Conservation (phyloP, 352 stramenopile species). For the Phytophthora pinifolia region DNA sequence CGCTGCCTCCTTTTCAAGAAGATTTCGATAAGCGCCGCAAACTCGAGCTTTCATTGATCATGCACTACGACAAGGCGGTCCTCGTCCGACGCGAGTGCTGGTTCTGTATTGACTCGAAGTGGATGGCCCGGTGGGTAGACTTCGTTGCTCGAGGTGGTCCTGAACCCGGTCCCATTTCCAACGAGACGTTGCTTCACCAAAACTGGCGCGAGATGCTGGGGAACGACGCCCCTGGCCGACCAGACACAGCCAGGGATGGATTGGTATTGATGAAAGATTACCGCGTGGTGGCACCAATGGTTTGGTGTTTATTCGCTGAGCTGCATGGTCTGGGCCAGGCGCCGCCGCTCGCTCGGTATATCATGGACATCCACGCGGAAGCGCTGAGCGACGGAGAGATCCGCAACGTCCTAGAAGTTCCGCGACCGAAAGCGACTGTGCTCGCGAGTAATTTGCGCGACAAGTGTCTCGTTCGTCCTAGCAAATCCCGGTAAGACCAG, state of each 20-base stretch:
- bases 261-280: conserved; percentile 62
- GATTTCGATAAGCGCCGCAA: conserved; percentile 62
- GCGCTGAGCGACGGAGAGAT: conserved; percentile 39
- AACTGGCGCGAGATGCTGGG: conserved; percentile 31
- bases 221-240: conserved; percentile 36
- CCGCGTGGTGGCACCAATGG: conserved; percentile 68
- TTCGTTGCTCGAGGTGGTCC: conserved; percentile 56
- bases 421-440: conserved; percentile 40
- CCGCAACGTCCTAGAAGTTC: conserved; percentile 36
- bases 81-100: conserved; percentile 72
- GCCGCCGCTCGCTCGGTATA: conserved; percentile 42
- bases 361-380: conserved; percentile 52
- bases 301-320: conserved; percentile 71
- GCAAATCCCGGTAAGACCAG: conserved; percentile 13
- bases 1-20: conserved; percentile 28
- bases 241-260: conserved; percentile 42
- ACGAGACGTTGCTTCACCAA: conserved; percentile 48
- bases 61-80: conserved; percentile 57
- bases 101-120: conserved; percentile 66
- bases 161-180: conserved; percentile 63
- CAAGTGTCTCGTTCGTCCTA: conserved; percentile 36
- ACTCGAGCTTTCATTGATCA: conserved; percentile 61
- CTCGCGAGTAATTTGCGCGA: conserved; percentile 50
- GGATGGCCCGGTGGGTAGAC: conserved; percentile 63
- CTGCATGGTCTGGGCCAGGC: conserved; percentile 59